phyloP scores from a whole-genome alignment of 768 basidiomycete species.

The Botryobasidium botryosum region DNA sequence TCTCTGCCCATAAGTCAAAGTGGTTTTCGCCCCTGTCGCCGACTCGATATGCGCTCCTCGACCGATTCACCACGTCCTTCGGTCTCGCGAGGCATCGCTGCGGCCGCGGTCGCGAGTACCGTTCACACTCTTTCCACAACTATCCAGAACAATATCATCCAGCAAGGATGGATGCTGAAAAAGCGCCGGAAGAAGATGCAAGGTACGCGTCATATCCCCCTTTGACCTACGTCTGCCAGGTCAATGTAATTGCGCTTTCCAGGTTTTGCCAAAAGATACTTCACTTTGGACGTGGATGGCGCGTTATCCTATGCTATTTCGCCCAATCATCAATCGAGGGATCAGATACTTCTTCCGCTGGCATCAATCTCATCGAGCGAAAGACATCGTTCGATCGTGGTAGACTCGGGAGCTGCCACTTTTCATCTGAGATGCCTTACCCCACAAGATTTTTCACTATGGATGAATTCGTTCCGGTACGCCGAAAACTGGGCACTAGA shows the following conservation, averaged over 20 bases:
- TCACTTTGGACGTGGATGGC: slow-evolving; percentile 49
- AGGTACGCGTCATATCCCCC: slow-evolving; percentile 28
- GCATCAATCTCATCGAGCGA: slow-evolving; percentile 62
- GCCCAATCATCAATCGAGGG: slow-evolving; percentile 52
- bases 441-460: slow-evolving; percentile 46
- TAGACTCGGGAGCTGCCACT: slow-evolving; percentile 58
- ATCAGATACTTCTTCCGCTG: slow-evolving; percentile 39
- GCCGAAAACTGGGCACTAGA: no score
- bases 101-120: no score
- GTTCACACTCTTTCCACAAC: no score
- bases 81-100: no score
- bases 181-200: slow-evolving; percentile 82
- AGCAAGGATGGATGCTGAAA: slow-evolving; percentile 62
- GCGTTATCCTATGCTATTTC: slow-evolving; percentile 59
- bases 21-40: no score
- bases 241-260: slow-evolving; percentile 2
- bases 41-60: no score
- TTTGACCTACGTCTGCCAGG: background rate
- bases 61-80: no score
- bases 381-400: slow-evolving; percentile 61
- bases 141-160: slow-evolving; percentile 1
- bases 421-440: slow-evolving; percentile 73
- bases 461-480: slow-evolving; percentile 64
- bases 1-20: no score
- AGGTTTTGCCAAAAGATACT: slow-evolving; percentile 80